These are phyloP conservation scores for Leucosporidium creatinivorum DNA, from an alignment of 768 basidiomycete genomes.

Conservation along the genomic window DNA sequence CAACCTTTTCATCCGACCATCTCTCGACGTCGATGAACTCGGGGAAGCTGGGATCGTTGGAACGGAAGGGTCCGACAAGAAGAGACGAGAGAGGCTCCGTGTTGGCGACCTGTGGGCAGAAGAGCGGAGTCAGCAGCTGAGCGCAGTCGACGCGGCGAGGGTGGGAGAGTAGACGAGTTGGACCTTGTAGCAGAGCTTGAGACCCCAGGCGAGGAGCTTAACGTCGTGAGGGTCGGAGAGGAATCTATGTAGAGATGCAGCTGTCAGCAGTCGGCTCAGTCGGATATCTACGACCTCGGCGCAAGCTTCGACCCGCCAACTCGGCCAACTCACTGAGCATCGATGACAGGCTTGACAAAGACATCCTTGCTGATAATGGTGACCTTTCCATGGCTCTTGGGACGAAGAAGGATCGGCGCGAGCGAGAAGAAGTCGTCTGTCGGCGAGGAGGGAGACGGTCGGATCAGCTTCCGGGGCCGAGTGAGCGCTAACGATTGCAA, in stretches of 20 bases:
- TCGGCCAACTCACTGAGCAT: slow-evolving; percentile 7
- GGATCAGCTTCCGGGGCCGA: too few species aligned
- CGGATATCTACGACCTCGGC: too few species aligned
- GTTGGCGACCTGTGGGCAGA: slow-evolving; percentile 3
- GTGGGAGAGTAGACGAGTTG: too few species aligned
- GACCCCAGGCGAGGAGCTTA: background rate
- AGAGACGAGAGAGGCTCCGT: background rate
- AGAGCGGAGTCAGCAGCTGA: background rate
- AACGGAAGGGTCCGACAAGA: background rate
- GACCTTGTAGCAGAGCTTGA: slow-evolving; percentile 19
- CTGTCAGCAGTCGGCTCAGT: too few species aligned
- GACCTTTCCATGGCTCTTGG: slow-evolving; percentile 17
- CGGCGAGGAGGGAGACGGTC: background rate
- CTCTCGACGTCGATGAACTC: slow-evolving; percentile 1
- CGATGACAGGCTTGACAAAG: slow-evolving; percentile 26
- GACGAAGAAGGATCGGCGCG: slow-evolving; percentile 14
- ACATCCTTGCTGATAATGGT: slow-evolving; percentile 10
- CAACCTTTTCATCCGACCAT: slow-evolving; percentile 10
- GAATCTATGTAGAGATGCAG: background rate
- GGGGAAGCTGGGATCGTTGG: background rate
- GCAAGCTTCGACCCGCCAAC: background rate
- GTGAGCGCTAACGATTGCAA: too few species aligned
- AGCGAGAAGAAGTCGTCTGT: slow-evolving; percentile 21
- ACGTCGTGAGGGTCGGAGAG: background rate
- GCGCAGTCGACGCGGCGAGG: slow-evolving; percentile 9